Percentiles rank a stretch among this genome's conserved stretches.
These are phyloP conservation scores for Globisporangium rhizosaccharum DNA, from an alignment of 352 stramenopile genomes.

Conservation along the genomic window DNA sequence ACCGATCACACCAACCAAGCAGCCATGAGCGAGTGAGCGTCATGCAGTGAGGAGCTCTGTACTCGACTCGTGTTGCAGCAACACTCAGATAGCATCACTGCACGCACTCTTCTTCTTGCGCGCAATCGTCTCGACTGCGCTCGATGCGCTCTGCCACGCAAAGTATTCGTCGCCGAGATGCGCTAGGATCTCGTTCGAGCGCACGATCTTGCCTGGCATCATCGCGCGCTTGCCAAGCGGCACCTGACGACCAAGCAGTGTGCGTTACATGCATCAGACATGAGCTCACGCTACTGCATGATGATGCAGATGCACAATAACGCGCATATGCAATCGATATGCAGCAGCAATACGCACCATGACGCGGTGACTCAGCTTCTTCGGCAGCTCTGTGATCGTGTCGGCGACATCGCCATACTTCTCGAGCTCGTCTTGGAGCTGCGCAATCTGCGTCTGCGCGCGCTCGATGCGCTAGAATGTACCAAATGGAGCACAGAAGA, in stretches of 20 bases:
- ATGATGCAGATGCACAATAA: not conserved
- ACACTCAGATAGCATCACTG: not conserved
- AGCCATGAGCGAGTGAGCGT: not conserved
- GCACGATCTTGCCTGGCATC: slow-evolving; percentile 77
- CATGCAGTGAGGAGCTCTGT: not conserved
- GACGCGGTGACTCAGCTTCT: slow-evolving; percentile 71
- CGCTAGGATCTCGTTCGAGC: slow-evolving; percentile 79
- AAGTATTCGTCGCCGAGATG: slow-evolving; percentile 82
- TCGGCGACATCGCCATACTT: slow-evolving; percentile 46
- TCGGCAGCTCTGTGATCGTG: slow-evolving; percentile 61
- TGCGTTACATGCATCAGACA: too few species aligned
- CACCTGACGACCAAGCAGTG: slow-evolving; percentile 20
- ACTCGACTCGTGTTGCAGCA: not conserved
- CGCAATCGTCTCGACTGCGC: slow-evolving; percentile 57
- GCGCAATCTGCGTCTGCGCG: slow-evolving; percentile 38
- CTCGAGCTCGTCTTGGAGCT: slow-evolving; percentile 51
- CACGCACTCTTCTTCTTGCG: slow-evolving; percentile 70
- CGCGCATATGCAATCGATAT: not conserved
- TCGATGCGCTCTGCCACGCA: slow-evolving; percentile 61
- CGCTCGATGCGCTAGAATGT: slow-evolving; percentile 45
- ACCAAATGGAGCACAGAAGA: not conserved
- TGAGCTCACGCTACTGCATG: not conserved
- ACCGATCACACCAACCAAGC: not conserved
- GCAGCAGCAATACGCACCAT: slow-evolving; percentile 39
- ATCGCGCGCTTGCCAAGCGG: slow-evolving; percentile 80